Conservation (phyloP, 2,329 filamentous ascomycete species). For the Diaporthe caulivora region DNA sequence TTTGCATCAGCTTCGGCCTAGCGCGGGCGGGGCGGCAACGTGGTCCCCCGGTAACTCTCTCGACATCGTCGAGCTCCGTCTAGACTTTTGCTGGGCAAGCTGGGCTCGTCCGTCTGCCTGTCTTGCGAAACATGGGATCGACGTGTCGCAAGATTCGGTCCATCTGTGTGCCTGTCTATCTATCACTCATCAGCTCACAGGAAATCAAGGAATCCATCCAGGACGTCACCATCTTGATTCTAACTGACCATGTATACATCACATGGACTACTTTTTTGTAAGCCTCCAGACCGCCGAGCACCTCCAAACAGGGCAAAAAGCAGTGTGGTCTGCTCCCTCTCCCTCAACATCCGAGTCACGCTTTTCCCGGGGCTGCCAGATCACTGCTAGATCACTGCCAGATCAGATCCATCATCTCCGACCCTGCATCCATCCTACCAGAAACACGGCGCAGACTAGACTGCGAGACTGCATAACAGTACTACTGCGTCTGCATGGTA, state of each 20-base stretch:
- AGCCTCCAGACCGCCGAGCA: background rate
- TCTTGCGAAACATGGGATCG: slow-evolving; percentile 16
- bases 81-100: background rate
- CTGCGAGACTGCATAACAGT: background rate
- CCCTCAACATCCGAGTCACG: background rate
- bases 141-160: slow-evolving; percentile 20
- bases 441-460: background rate
- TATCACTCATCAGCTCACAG: slow-evolving; percentile 10
- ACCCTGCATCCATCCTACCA: slow-evolving; percentile 16
- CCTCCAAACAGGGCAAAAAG: background rate
- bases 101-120: background rate
- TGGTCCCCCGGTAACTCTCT: slow-evolving; percentile 15
- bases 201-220: slow-evolving; percentile 13
- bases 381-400: slow-evolving; percentile 30
- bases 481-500: slow-evolving; percentile 9
- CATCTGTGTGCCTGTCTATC: background rate
- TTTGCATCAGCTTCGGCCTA: slow-evolving; percentile 31
- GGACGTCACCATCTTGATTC: background rate
- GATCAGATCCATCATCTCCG: slow-evolving; percentile 29
- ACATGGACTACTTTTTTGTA: background rate
- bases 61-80: slow-evolving; percentile 1
- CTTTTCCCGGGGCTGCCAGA: background rate
- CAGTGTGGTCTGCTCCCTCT: background rate
- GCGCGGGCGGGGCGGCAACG: slow-evolving; percentile 32
- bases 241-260: background rate